A percentile compares a stretch with the other conserved stretches of the same genome.
These are phyloP conservation scores for Nothophaeocryptopus gaeumannii DNA, from an alignment of 2,329 filamentous ascomycete species.

Conservation along the genomic window DNA sequence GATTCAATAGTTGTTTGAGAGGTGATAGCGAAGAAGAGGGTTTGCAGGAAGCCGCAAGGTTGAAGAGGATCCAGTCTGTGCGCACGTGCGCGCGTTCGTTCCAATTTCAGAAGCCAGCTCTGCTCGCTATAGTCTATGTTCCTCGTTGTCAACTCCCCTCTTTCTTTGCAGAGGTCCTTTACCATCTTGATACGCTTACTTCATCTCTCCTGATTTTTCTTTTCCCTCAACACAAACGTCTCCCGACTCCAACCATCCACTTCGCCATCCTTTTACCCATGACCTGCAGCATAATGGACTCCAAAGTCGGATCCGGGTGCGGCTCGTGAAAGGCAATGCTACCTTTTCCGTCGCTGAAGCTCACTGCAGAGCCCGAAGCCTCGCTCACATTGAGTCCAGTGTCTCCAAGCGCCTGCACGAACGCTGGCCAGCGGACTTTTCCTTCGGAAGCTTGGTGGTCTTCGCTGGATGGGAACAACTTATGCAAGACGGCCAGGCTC, in stretches of 20 bases:
- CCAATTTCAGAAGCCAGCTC: too few relatives aligned
- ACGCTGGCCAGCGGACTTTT: slow-evolving; percentile 4
- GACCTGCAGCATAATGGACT: slow-evolving; percentile 29
- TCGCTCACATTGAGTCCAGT: slow-evolving; percentile 12
- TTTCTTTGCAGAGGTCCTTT: too few relatives aligned
- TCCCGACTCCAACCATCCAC: slow-evolving; percentile 30
- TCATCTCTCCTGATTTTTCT: too few relatives aligned
- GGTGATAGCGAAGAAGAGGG: too few relatives aligned
- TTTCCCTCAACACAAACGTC: slow-evolving; percentile 19
- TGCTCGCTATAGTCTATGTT: too few relatives aligned
- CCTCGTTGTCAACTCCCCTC: too few relatives aligned
- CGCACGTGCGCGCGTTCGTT: too few relatives aligned
- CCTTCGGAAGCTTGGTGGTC: not conserved
- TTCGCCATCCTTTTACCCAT: slow-evolving; percentile 32
- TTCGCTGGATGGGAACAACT: not conserved
- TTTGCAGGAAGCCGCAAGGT: too few relatives aligned
- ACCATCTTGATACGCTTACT: too few relatives aligned
- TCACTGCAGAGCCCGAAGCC: slow-evolving; percentile 12
- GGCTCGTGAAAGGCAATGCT: slow-evolving; percentile 31
- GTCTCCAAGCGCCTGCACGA: slow-evolving; percentile 13
- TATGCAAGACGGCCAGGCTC: not conserved
- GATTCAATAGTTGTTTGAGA: too few relatives aligned
- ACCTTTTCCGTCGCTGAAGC: not conserved
- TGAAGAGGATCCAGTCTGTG: too few relatives aligned
- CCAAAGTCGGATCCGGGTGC: slow-evolving; percentile 29